These are phyloP conservation scores for Diaporthe sp. DNA, from an alignment of 2,329 filamentous ascomycete genomes.

Conservation along the genomic window DNA sequence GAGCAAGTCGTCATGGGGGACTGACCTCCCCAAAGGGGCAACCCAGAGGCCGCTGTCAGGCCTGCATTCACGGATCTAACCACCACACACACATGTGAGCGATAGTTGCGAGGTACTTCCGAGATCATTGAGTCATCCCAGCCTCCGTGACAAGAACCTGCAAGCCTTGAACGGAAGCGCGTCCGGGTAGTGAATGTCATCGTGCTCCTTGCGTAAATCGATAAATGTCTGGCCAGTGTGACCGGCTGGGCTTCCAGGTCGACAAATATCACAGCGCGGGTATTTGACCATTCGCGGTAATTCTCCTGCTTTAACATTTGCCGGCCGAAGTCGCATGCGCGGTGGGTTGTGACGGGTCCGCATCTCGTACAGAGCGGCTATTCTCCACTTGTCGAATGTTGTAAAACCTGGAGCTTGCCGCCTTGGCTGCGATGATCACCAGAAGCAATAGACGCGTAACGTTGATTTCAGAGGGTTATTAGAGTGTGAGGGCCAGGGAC, in stretches of 20 bases:
- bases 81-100: constrained; percentile 12
- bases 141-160: neutral
- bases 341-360: constrained; percentile 32
- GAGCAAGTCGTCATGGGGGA: constrained; percentile 33
- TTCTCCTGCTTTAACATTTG: constrained; percentile 35
- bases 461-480: constrained; percentile 12
- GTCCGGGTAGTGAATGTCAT: constrained; percentile 1
- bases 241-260: neutral
- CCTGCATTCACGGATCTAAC: constrained; percentile 40
- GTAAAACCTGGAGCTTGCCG: constrained; percentile 36
- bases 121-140: neutral
- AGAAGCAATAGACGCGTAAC: constrained; percentile 29
- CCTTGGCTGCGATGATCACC: constrained; percentile 27
- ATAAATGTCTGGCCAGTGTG: constrained; percentile 7
- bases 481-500: constrained; percentile 3
- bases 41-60: constrained; percentile 36
- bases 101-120: constrained; percentile 4
- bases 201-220: constrained; percentile 7
- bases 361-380: constrained; percentile 36
- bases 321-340: constrained; percentile 37
- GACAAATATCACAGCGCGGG: constrained; percentile 34
- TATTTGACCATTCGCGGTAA: constrained; percentile 39
- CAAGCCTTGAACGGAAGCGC: neutral
- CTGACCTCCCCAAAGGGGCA: constrained; percentile 41
- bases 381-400: constrained; percentile 39